phyloP scores from a whole-genome alignment of 2,329 filamentous ascomycete species.

The Helotiales sp. region DNA sequence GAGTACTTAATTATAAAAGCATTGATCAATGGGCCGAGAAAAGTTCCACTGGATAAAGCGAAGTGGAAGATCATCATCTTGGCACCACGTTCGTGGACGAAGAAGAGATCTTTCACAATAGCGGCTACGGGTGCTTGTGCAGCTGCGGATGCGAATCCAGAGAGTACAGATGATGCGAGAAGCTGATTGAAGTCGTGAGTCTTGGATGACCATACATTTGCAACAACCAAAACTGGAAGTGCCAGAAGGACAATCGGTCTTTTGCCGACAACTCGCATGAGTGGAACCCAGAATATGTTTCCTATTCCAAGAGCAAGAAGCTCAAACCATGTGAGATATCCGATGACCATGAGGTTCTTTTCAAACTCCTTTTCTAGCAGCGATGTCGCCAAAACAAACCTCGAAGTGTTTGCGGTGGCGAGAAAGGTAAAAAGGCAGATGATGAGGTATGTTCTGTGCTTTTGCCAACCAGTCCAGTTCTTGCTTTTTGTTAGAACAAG shows the following conservation, averaged over 20 bases:
- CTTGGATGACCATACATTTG: conserved; percentile 45
- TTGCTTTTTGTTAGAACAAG: not conserved
- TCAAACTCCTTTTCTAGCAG: conserved; percentile 43
- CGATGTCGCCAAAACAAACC: conserved; percentile 46
- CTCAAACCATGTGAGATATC: conserved; percentile 39
- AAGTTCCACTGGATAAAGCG: conserved; percentile 45
- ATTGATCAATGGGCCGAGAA: conserved; percentile 46
- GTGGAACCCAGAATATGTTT: conserved; percentile 46
- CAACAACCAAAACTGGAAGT: conserved; percentile 41
- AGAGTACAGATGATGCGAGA: conserved; percentile 40
- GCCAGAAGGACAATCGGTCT: conserved; percentile 45
- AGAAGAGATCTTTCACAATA: conserved; percentile 46
- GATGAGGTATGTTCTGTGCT: conserved; percentile 42
- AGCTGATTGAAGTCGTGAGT: conserved; percentile 39
- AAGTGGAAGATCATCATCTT: conserved; percentile 48
- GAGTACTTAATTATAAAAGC: conserved; percentile 37
- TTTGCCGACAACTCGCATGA: conserved; percentile 45
- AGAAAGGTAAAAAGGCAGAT: conserved; percentile 49
- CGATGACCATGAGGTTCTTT: conserved; percentile 30
- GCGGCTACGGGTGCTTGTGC: conserved; percentile 46
- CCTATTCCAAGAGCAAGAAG: conserved; percentile 44
- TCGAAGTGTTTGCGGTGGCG: conserved; percentile 47
- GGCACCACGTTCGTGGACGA: conserved; percentile 43
- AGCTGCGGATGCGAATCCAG: conserved; percentile 41
- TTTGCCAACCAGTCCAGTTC: conserved; percentile 25